Evolutionary conservation across 768 basidiomycete genomes (phyloP).

Genomic region (Boletus vinaceobasis): DNA sequence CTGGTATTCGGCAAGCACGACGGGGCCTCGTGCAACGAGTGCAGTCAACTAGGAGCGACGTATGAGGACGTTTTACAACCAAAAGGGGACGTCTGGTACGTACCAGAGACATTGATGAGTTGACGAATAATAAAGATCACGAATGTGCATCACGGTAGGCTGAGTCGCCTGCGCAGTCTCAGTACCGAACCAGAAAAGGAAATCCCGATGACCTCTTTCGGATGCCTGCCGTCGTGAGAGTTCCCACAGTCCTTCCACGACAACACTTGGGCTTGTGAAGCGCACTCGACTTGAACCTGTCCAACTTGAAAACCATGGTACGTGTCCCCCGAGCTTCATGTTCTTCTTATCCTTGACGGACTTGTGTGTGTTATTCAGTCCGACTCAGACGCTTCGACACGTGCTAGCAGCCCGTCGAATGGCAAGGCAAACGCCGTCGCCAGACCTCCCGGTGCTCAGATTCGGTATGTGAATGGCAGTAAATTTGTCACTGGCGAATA

Average conservation of each 20-base stretch:
- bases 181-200: slow-evolving; percentile 7
- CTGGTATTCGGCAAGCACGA: slow-evolving; percentile 85
- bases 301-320: slow-evolving; percentile 30
- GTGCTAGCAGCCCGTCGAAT: slow-evolving; percentile 38
- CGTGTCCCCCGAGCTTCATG: slow-evolving; percentile 6
- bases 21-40: slow-evolving; percentile 72
- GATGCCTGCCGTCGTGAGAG: not conserved
- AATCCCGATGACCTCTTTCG: slow-evolving; percentile 10
- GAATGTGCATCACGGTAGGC: no score
- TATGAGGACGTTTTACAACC: not conserved
- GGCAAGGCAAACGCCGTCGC: slow-evolving; percentile 50
- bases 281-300: slow-evolving; percentile 3
- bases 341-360: not conserved
- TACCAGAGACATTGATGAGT: slow-evolving; percentile 26
- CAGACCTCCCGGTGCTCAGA: slow-evolving; percentile 76
- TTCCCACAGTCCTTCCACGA: slow-evolving; percentile 28
- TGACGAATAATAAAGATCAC: not conserved
- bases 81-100: not conserved
- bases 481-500: not conserved
- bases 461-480: slow-evolving; percentile 53
- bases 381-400: slow-evolving; percentile 68
- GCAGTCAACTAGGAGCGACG: slow-evolving; percentile 65
- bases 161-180: no score
- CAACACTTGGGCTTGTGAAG: slow-evolving; percentile 1
- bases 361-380: slow-evolving; percentile 44